These are phyloP conservation scores for Fraxinus anomala DNA, from an alignment of 257 asterid species.

Conservation along the genomic window DNA sequence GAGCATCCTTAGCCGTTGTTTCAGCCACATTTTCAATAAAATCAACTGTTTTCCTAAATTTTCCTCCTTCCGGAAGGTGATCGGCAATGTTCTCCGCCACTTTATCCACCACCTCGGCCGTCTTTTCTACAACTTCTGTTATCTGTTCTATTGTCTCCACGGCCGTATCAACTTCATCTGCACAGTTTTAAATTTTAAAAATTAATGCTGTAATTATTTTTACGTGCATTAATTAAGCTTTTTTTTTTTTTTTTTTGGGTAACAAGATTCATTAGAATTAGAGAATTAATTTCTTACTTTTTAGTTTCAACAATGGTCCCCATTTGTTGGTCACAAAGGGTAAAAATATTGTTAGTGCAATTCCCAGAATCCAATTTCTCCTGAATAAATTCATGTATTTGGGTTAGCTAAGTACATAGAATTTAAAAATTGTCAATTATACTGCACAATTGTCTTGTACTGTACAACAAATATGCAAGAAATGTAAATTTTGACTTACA, in stretches of 20 bases:
- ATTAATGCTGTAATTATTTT: not conserved
- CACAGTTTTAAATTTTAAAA: not conserved
- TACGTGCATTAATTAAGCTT: not conserved
- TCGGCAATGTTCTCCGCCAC: constrained; percentile 57
- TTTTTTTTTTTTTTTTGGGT: not conserved
- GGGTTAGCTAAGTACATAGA: not conserved
- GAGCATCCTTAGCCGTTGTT: constrained; percentile 50
- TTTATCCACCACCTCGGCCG: constrained; percentile 56
- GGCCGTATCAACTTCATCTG: constrained; percentile 56
- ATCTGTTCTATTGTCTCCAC: constrained; percentile 61
- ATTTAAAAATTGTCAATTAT: not conserved
- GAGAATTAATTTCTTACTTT: constrained; percentile 26
- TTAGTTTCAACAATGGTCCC: constrained; percentile 37
- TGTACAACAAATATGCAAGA: not conserved
- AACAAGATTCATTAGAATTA: not conserved
- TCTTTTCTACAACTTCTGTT: constrained; percentile 55
- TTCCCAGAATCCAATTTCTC: constrained; percentile 45
- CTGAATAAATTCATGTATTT: constrained; percentile 24
- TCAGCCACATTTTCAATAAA: constrained; percentile 58
- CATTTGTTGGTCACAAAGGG: constrained; percentile 45
- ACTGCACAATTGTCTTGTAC: not conserved
- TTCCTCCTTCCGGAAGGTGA: constrained; percentile 51
- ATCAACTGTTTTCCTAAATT: constrained; percentile 40
- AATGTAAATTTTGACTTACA: constrained; percentile 24
- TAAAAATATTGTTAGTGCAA: constrained; percentile 29